Conservation (phyloP, 176 grass and related monocot species). For the Lolium rigidum region DNA sequence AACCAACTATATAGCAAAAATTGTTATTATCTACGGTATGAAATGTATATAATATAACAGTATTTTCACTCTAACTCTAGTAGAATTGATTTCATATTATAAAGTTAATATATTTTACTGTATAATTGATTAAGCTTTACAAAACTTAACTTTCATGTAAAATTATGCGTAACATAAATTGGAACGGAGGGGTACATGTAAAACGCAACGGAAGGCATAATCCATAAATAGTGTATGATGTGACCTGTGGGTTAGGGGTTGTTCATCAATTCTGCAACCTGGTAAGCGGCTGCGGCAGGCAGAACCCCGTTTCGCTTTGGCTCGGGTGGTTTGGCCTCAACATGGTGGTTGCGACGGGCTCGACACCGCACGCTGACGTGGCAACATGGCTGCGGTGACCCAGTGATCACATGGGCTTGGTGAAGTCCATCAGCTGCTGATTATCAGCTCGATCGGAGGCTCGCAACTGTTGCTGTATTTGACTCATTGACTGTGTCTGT, state of each 20-base stretch:
- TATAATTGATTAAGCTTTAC: too few relatives aligned
- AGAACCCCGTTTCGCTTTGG: neutral
- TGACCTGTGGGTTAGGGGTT: neutral
- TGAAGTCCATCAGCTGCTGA: neutral
- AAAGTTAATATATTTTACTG: too few relatives aligned
- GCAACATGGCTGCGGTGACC: neutral
- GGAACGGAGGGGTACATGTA: neutral
- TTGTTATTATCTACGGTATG: too few relatives aligned
- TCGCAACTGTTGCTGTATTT: too few relatives aligned
- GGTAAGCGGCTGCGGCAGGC: neutral
- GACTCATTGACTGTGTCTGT: too few relatives aligned
- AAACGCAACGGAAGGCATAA: neutral
- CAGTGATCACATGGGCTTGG: neutral
- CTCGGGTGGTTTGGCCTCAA: neutral
- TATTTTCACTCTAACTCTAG: too few relatives aligned
- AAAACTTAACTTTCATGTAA: too few relatives aligned
- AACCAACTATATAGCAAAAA: too few relatives aligned
- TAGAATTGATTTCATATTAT: too few relatives aligned
- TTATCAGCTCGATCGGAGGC: too few relatives aligned
- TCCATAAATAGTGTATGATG: neutral
- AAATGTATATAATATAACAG: too few relatives aligned
- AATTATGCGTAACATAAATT: too few relatives aligned
- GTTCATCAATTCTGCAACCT: neutral
- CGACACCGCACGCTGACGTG: constrained; percentile 24
- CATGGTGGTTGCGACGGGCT: neutral